A percentile compares a stretch with the other conserved stretches of the same genome.
phyloP scores from a whole-genome alignment of 441 rosid species.

The Erodium texanum region DNA sequence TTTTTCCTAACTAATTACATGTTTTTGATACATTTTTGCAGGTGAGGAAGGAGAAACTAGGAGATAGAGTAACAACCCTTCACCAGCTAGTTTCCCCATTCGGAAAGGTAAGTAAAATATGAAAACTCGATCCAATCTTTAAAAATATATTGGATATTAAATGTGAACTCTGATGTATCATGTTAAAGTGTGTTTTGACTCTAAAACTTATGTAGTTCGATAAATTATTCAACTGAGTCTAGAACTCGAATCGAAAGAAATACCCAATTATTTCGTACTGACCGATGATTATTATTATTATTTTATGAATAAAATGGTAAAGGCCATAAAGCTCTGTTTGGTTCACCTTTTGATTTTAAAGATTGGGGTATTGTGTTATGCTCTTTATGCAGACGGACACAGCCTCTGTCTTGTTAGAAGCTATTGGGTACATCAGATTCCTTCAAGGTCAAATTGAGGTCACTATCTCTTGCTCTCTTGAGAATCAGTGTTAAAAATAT shows the following conservation, averaged over 20 bases:
- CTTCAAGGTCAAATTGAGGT: constrained; percentile 99
- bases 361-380: neutral
- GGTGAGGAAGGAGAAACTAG: constrained; percentile 95
- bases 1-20: too few species aligned
- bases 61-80: constrained; percentile 85
- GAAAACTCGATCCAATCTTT: too few species aligned
- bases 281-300: neutral
- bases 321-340: too few species aligned
- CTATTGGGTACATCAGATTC: constrained; percentile 98
- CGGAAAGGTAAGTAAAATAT: constrained; percentile 62
- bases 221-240: too few species aligned
- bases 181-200: too few species aligned
- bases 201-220: too few species aligned
- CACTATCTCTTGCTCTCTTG: neutral
- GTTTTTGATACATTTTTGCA: constrained; percentile 15
- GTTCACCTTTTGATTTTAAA: neutral
- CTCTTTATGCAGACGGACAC: constrained; percentile 91
- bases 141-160: too few species aligned
- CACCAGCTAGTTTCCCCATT: constrained; percentile 99
- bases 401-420: constrained; percentile 94
- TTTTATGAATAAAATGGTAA: too few species aligned
- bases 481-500: neutral
- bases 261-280: neutral
- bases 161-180: too few species aligned
- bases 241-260: neutral